A percentile compares a stretch with the other conserved stretches of the same genome.
Conservation (phyloP, 345 rosid genomes). For the Leavenworthia alabamica region DNA sequence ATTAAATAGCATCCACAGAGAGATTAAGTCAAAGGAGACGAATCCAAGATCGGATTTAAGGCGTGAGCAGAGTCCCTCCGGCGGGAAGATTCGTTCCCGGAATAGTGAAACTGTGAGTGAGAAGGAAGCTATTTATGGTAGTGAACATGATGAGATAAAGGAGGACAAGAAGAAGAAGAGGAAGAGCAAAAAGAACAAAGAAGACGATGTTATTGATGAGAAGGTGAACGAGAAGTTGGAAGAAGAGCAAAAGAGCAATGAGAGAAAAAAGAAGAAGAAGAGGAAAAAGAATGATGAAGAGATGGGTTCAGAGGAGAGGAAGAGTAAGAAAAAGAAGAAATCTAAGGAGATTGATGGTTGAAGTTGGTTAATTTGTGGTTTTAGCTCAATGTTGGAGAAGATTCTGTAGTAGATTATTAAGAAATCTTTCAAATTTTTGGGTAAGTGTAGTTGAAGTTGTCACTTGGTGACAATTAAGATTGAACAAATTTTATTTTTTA, state of each 20-base stretch:
- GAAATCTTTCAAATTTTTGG: background rate
- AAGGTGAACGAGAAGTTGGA: slow-evolving; percentile 10
- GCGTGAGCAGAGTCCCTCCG: background rate
- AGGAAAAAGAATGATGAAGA: slow-evolving; percentile 29
- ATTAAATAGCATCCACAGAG: slow-evolving; percentile 31
- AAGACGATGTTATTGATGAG: background rate
- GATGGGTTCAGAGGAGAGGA: slow-evolving; percentile 23
- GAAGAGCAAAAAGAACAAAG: slow-evolving; percentile 3
- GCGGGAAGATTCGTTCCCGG: slow-evolving; percentile 1
- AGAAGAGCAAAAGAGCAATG: slow-evolving; percentile 2
- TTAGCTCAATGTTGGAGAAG: slow-evolving; percentile 10
- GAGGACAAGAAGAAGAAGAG: background rate
- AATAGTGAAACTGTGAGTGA: slow-evolving; percentile 7
- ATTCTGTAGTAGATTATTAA: background rate
- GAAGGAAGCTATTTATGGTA: background rate
- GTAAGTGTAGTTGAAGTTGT: background rate
- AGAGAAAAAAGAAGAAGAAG: slow-evolving; percentile 20
- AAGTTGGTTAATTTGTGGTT: slow-evolving; percentile 8
- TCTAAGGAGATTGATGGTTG: slow-evolving; percentile 14
- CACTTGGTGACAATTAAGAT: slow-evolving; percentile 5
- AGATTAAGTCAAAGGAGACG: slow-evolving; percentile 15
- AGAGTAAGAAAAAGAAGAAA: slow-evolving; percentile 42
- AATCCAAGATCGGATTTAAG: background rate
- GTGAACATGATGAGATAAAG: background rate
- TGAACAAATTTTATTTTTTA: slow-evolving; percentile 13